A percentile compares a stretch with the other conserved stretches of the same genome.
These are phyloP conservation scores for Pelagomonas calceolata DNA, from an alignment of 108 stramenopile genomes.

Conservation along the genomic window DNA sequence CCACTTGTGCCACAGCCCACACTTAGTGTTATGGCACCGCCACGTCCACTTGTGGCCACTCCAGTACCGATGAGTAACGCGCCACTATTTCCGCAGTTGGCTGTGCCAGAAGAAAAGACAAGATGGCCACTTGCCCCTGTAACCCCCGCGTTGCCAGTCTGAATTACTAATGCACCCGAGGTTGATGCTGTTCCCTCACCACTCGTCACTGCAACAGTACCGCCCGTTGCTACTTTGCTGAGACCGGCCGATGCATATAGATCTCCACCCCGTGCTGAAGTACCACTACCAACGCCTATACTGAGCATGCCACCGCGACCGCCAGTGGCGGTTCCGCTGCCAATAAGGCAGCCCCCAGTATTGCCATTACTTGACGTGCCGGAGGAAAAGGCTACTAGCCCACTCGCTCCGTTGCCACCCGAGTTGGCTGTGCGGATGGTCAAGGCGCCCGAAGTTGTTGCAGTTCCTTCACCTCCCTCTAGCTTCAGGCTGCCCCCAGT, in stretches of 20 bases:
- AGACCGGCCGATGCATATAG: neutral
- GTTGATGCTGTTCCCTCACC: neutral
- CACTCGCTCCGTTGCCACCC: neutral
- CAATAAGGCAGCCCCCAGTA: neutral
- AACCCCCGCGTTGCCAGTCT: neutral
- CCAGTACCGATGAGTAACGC: neutral
- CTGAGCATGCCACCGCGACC: neutral
- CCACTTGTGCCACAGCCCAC: conserved; percentile 1
- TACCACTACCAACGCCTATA: neutral
- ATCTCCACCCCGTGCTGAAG: neutral
- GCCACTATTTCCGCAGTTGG: neutral
- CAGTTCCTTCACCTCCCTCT: neutral
- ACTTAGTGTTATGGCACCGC: conserved; percentile 1
- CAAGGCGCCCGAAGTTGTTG: neutral
- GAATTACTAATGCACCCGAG: neutral
- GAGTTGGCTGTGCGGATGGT: neutral
- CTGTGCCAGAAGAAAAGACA: neutral
- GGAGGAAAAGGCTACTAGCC: neutral
- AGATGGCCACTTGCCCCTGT: neutral
- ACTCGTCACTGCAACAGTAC: neutral
- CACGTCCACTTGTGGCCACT: neutral
- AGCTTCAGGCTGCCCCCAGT: neutral
- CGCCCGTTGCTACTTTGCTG: neutral
- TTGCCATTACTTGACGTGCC: neutral
- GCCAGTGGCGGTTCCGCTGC: neutral